Conservation (phyloP, 2,329 filamentous ascomycete species). For the Microcyclospora pomicola region DNA sequence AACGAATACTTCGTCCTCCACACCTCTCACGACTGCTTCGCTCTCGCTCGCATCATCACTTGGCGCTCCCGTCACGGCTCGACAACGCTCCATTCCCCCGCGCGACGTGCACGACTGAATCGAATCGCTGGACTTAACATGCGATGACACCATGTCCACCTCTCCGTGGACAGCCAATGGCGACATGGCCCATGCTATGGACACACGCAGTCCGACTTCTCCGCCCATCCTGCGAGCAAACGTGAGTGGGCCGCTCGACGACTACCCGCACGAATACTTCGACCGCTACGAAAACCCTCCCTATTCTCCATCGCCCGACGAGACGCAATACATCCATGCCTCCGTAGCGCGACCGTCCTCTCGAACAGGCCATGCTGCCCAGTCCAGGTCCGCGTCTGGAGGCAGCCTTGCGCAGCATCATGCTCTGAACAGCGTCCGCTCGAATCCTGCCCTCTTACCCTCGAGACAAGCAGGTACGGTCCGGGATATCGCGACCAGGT, state of each 20-base stretch:
- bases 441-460: constrained; percentile 17
- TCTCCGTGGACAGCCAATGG: constrained; percentile 1
- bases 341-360: no score
- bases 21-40: no score
- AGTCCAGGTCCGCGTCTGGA: background rate
- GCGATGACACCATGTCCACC: constrained; percentile 1
- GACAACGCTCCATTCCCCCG: no score
- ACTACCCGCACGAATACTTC: constrained; percentile 7
- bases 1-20: no score
- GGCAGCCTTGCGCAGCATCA: no score
- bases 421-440: constrained; percentile 12
- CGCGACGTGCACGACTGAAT: no score
- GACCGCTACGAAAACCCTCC: constrained; percentile 4
- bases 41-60: no score
- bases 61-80: no score
- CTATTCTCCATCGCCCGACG: no score
- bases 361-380: background rate
- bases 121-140: background rate
- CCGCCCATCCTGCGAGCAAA: constrained; percentile 8
- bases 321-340: no score
- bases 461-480: constrained; percentile 32
- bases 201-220: constrained; percentile 1
- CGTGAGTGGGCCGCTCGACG: constrained; percentile 7
- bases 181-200: constrained; percentile 1
- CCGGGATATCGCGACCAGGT: constrained; percentile 65